These are phyloP conservation scores for Aspergillus sp. DNA, from an alignment of 2,329 filamentous ascomycete species.

Conservation along the genomic window DNA sequence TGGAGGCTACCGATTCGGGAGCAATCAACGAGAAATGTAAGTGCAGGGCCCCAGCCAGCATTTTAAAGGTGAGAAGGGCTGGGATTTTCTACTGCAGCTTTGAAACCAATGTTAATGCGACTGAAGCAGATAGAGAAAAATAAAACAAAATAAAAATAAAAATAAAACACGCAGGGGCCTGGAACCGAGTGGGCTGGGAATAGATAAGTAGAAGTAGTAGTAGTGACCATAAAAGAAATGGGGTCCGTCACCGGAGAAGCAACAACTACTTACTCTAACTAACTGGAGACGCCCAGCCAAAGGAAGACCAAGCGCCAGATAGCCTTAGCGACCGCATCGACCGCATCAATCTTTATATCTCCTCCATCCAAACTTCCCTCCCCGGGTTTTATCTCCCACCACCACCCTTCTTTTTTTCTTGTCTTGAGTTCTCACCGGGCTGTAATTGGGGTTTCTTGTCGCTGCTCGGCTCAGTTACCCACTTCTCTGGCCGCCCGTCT, in stretches of 20 bases:
- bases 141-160: too few relatives aligned
- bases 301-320: conserved; percentile 19
- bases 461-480: neutral
- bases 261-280: neutral
- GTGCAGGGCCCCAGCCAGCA: neutral
- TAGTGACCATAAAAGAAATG: too few relatives aligned
- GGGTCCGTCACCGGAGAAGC: conserved; percentile 16
- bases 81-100: too few relatives aligned
- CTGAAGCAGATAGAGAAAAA: too few relatives aligned
- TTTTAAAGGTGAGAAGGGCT: neutral
- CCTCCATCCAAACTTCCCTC: conserved; percentile 1
- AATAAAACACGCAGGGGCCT: too few relatives aligned
- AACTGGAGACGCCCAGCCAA: conserved; percentile 1
- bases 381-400: neutral
- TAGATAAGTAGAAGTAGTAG: neutral
- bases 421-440: neutral
- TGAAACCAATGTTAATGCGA: too few relatives aligned
- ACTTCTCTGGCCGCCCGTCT: conserved; percentile 10
- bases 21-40: neutral
- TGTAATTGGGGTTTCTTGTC: neutral
- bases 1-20: conserved; percentile 4
- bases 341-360: conserved; percentile 3
- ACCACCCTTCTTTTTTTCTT: neutral
- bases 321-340: conserved; percentile 12
- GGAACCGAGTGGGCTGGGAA: too few relatives aligned